Conservation (phyloP, 352 stramenopile genomes). For the Phytophthora melonis region DNA sequence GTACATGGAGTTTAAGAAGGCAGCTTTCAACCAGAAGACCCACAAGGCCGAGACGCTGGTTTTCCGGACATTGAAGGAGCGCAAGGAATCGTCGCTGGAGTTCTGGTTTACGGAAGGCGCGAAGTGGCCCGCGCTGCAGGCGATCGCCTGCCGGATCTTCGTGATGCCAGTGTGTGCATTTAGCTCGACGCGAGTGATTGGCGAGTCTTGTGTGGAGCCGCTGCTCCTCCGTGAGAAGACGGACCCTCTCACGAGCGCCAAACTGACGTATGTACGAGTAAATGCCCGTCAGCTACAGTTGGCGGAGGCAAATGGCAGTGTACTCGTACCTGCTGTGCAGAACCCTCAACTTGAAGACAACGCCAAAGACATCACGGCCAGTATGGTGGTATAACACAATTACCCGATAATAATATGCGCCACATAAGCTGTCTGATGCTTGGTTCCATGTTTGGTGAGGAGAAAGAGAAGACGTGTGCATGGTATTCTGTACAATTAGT, state of each 20-base stretch:
- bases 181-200: constrained; percentile 15
- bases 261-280: constrained; percentile 43
- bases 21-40: constrained; percentile 37
- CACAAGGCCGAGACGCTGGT: constrained; percentile 46
- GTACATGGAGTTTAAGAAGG: constrained; percentile 61
- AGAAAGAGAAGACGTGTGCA: too few relatives aligned
- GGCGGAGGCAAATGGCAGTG: constrained; percentile 20
- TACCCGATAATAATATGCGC: not conserved
- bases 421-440: not conserved
- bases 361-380: constrained; percentile 37
- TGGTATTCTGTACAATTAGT: too few relatives aligned
- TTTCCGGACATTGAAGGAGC: constrained; percentile 54
- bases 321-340: constrained; percentile 9
- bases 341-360: constrained; percentile 13
- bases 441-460: not conserved
- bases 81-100: constrained; percentile 57
- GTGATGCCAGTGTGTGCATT: constrained; percentile 42
- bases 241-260: constrained; percentile 31
- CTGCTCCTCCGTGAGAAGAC: constrained; percentile 22
- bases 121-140: constrained; percentile 57
- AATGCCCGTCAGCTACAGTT: constrained; percentile 39
- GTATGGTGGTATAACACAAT: constrained; percentile 35
- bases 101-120: constrained; percentile 66
- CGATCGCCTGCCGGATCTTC: constrained; percentile 50
- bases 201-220: constrained; percentile 11